Conservation (phyloP, 768 basidiomycete genomes). For the Phylloporus rhodoxanthus region DNA sequence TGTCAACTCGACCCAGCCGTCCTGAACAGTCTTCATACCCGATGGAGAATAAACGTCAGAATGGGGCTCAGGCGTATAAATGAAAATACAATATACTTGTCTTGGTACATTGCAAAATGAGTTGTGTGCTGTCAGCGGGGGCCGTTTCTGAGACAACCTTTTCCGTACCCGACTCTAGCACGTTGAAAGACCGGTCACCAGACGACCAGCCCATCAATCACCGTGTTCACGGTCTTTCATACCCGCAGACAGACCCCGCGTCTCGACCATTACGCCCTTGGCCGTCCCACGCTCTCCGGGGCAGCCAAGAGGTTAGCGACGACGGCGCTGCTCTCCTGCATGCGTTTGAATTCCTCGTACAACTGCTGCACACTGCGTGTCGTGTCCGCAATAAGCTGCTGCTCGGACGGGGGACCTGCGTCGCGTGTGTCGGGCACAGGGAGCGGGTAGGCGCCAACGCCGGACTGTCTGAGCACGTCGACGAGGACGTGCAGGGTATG, state of each 20-base stretch:
- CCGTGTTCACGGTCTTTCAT: not conserved
- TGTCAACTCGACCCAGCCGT: constrained; percentile 14
- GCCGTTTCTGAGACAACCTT: too few relatives aligned
- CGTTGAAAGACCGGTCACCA: not conserved
- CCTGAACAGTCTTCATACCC: constrained; percentile 1
- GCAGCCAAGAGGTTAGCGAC: constrained; percentile 40
- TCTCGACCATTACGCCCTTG: constrained; percentile 6
- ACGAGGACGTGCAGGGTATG: constrained; percentile 42
- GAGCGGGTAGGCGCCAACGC: constrained; percentile 63
- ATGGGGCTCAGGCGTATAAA: too few relatives aligned
- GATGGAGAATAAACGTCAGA: too few relatives aligned
- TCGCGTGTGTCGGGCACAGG: constrained; percentile 24
- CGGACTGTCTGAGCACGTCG: constrained; percentile 49
- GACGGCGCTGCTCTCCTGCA: constrained; percentile 52
- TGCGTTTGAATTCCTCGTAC: constrained; percentile 47
- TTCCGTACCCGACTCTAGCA: not conserved
- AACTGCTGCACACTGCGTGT: constrained; percentile 38
- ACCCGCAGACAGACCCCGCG: not conserved
- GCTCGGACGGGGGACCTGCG: constrained; percentile 36
- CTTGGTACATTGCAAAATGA: not conserved
- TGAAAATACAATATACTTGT: not conserved
- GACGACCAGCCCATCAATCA: not conserved
- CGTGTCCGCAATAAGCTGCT: constrained; percentile 40
- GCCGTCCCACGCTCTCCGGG: constrained; percentile 20
- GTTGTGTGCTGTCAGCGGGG: not conserved